phyloP scores from a whole-genome alignment of 202 grass and related monocot genomes.

The Cymbopogon flexuosus region DNA sequence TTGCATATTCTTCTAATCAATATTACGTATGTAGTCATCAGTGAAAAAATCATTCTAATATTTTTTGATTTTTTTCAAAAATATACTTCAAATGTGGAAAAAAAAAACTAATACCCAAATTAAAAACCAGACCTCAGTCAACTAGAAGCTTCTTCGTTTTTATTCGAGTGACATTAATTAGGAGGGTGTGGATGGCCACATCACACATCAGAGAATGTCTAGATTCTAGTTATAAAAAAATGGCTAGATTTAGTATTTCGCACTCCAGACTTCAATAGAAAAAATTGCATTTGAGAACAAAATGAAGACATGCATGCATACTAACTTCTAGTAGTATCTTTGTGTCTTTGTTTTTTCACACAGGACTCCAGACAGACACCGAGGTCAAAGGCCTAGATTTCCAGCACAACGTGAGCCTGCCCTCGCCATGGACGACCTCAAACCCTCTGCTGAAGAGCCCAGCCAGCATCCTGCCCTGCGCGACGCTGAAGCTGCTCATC shows the following conservation, averaged over 20 bases:
- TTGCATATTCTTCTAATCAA: background rate
- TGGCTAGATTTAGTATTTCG: background rate
- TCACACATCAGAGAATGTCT: background rate
- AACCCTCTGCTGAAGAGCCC: conserved; percentile 40
- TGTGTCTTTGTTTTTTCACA: background rate
- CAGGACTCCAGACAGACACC: conserved; percentile 35
- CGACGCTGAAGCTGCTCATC: conserved; percentile 27
- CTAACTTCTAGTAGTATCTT: background rate
- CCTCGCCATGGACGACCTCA: conserved; percentile 32
- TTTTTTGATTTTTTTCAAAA: background rate
- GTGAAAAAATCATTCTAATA: background rate
- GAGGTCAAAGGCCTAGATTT: conserved; percentile 39
- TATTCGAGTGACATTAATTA: background rate
- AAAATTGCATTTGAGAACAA: background rate
- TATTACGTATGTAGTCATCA: background rate
- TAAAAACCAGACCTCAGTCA: background rate
- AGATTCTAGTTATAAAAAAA: background rate
- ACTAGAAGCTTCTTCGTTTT: background rate
- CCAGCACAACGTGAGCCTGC: conserved; percentile 40
- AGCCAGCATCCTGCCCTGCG: conserved; percentile 39
- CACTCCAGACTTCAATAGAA: background rate
- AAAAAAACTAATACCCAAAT: background rate
- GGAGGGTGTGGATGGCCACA: background rate
- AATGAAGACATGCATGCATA: background rate
- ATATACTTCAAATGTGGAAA: background rate